Percentiles rank a stretch among this genome's conserved stretches.
Evolutionary conservation across 2,329 filamentous ascomycete genomes (phyloP).

Genomic region (Cucurbitaria berberidis): DNA sequence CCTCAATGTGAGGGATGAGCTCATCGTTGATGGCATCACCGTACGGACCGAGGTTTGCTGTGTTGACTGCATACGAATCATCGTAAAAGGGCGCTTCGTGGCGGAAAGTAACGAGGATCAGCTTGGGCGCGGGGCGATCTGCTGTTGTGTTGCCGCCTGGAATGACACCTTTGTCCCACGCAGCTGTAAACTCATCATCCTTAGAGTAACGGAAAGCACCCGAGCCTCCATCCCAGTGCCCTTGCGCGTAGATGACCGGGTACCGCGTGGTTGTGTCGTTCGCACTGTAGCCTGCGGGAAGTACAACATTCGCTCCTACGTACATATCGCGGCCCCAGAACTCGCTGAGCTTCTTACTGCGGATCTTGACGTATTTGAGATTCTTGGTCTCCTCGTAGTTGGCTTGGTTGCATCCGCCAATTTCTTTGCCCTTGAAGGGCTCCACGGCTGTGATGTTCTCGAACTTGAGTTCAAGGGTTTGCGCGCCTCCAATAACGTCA

Average conservation of each 20-base stretch:
- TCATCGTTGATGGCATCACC: slow-evolving; percentile 52
- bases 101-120: slow-evolving; percentile 48
- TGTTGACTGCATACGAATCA: slow-evolving; percentile 50
- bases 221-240: slow-evolving; percentile 38
- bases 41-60: slow-evolving; percentile 49
- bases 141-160: slow-evolving; percentile 31
- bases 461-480: slow-evolving; percentile 42
- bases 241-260: slow-evolving; percentile 46
- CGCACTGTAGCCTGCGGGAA: slow-evolving; percentile 44
- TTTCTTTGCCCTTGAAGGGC: slow-evolving; percentile 42
- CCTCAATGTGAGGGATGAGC: slow-evolving; percentile 44
- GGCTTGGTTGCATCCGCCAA: slow-evolving; percentile 48
- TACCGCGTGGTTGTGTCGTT: slow-evolving; percentile 40
- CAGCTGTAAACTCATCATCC: slow-evolving; percentile 22
- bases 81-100: slow-evolving; percentile 49
- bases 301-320: slow-evolving; percentile 47
- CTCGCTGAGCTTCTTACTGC: slow-evolving; percentile 44
- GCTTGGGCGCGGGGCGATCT: slow-evolving; percentile 39
- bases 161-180: slow-evolving; percentile 44
- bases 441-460: slow-evolving; percentile 31
- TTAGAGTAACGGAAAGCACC: slow-evolving; percentile 32
- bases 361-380: slow-evolving; percentile 48
- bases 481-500: slow-evolving; percentile 32
- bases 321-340: slow-evolving; percentile 48
- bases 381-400: slow-evolving; percentile 45